A percentile compares a stretch with the other conserved stretches of the same genome.
Conservation (phyloP, 352 stramenopile genomes). For the Phytophthora macrochlamydospora region DNA sequence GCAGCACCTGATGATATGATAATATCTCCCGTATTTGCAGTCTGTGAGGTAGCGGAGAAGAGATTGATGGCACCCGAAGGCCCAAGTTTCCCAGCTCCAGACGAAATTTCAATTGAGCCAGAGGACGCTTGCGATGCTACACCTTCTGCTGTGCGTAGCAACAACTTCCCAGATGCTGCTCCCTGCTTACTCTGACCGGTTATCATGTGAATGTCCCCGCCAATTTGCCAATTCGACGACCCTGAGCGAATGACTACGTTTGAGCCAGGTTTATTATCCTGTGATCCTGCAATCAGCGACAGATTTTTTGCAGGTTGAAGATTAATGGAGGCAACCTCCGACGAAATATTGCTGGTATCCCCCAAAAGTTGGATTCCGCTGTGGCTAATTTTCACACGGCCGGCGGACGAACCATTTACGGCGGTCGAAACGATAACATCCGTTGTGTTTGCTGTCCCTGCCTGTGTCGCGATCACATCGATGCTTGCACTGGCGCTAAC, state of each 20-base stretch:
- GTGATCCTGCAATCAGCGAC: constrained; percentile 29
- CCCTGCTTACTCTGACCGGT: constrained; percentile 43
- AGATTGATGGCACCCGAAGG: constrained; percentile 29
- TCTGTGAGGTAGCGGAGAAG: constrained; percentile 13
- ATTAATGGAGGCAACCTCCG: constrained; percentile 45
- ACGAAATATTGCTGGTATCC: constrained; percentile 39
- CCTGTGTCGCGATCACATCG: constrained; percentile 35
- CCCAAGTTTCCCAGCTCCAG: constrained; percentile 17
- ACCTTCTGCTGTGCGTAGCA: constrained; percentile 24
- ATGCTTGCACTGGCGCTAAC: constrained; percentile 37
- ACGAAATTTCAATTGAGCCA: constrained; percentile 27
- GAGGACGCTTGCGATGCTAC: constrained; percentile 18
- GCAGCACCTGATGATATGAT: constrained; percentile 17
- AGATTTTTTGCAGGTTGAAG: constrained; percentile 44
- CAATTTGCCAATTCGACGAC: constrained; percentile 37
- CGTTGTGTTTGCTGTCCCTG: constrained; percentile 23
- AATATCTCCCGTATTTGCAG: constrained; percentile 27
- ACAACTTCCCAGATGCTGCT: constrained; percentile 27
- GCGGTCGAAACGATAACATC: constrained; percentile 49
- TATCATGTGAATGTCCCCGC: constrained; percentile 42
- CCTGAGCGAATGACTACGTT: constrained; percentile 39
- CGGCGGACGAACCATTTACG: constrained; percentile 21
- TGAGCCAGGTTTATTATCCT: constrained; percentile 49
- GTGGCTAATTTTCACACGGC: constrained; percentile 45
- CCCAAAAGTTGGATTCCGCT: constrained; percentile 43